Evolutionary conservation across 768 basidiomycete species (phyloP).

Genomic region (Royoungia palumana): DNA sequence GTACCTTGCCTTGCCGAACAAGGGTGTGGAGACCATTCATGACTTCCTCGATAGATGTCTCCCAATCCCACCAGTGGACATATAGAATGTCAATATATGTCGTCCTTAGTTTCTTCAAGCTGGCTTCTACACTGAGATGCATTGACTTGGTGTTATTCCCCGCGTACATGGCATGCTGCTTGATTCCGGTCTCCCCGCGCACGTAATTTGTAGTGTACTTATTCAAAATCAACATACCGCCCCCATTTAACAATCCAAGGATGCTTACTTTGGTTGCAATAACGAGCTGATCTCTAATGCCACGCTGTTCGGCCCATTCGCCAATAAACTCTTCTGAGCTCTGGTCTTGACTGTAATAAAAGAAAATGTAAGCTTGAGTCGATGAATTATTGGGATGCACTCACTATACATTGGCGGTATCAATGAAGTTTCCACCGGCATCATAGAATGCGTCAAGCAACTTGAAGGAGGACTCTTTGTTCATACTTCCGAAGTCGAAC

Average conservation of each 20-base stretch:
- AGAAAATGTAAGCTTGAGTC: background rate
- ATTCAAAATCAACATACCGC: background rate
- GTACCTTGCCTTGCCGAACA: constrained; percentile 32
- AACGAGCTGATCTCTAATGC: constrained; percentile 41
- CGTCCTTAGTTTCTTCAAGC: constrained; percentile 14
- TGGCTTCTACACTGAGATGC: constrained; percentile 34
- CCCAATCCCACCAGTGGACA: constrained; percentile 30
- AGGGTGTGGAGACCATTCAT: constrained; percentile 30
- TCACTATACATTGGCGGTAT: constrained; percentile 41
- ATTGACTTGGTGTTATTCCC: constrained; percentile 49
- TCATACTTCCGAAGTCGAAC: constrained; percentile 37
- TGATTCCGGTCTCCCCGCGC: constrained; percentile 3
- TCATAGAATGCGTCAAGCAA: too few species aligned
- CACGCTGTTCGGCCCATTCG: constrained; percentile 40
- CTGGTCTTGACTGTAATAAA: constrained; percentile 31
- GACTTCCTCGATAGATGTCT: constrained; percentile 36
- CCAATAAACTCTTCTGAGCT: constrained; percentile 42
- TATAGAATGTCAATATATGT: constrained; percentile 17
- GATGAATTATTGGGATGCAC: constrained; percentile 1
- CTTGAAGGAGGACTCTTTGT: constrained; percentile 34
- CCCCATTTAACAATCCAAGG: background rate
- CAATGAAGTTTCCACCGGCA: too few species aligned
- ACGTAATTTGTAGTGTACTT: constrained; percentile 18
- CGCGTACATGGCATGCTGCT: constrained; percentile 36
- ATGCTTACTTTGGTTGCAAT: constrained; percentile 37